Conservation (phyloP, 1,284 basidiomycete genomes). For the Ustilago trichophora region DNA sequence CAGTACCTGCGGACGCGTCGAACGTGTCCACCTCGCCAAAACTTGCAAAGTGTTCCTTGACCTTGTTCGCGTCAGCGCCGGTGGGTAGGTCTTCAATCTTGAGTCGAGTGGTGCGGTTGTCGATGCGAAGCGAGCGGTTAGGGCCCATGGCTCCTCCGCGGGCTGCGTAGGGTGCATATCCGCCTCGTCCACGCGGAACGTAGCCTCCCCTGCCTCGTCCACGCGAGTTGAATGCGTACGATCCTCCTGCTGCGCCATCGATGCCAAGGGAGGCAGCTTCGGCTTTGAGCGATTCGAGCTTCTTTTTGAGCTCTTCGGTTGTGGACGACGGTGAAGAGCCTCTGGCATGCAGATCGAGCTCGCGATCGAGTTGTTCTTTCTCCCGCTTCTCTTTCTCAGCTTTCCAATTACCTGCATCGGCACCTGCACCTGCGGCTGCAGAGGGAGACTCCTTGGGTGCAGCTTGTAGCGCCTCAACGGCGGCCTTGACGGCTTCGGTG, state of each 20-base stretch:
- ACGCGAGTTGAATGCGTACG: constrained; percentile 63
- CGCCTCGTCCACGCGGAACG: constrained; percentile 72
- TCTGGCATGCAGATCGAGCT: constrained; percentile 67
- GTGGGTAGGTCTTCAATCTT: constrained; percentile 75
- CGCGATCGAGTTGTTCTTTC: constrained; percentile 77
- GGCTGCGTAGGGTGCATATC: constrained; percentile 78
- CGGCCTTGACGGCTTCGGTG: constrained; percentile 65
- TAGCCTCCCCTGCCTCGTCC: constrained; percentile 65
- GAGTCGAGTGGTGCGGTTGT: constrained; percentile 86
- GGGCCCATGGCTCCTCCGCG: constrained; percentile 70
- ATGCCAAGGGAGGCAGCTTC: constrained; percentile 87
- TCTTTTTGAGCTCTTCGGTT: constrained; percentile 79
- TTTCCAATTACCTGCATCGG: constrained; percentile 68
- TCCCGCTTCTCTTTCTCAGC: constrained; percentile 76
- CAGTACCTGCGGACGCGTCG: constrained; percentile 24
- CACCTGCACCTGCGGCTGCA: constrained; percentile 14
- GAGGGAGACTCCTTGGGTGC: constrained; percentile 52
- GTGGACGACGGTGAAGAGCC: constrained; percentile 69
- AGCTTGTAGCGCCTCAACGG: constrained; percentile 63
- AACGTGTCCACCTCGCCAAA: constrained; percentile 57
- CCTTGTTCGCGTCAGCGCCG: constrained; percentile 70
- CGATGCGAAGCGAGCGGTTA: constrained; percentile 77
- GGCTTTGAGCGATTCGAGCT: constrained; percentile 81
- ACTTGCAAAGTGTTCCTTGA: constrained; percentile 77
- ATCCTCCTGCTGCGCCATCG: constrained; percentile 67